phyloP scores from a whole-genome alignment of 1,284 basidiomycete genomes.

The Volvariella volvacea region DNA sequence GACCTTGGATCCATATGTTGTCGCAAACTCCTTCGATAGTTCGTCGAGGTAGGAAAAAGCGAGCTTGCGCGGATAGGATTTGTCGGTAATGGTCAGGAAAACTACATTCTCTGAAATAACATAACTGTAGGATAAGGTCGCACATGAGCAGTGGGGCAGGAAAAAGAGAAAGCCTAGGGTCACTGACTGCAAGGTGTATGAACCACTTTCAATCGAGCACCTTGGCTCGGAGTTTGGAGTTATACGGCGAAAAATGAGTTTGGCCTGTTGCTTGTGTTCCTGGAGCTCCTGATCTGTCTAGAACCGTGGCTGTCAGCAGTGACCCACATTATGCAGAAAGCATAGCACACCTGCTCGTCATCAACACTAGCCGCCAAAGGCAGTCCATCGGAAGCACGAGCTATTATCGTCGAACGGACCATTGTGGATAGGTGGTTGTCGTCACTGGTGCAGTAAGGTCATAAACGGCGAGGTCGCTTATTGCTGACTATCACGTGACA shows the following conservation, averaged over 20 bases:
- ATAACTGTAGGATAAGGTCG: constrained; percentile 57
- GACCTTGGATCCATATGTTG: constrained; percentile 87
- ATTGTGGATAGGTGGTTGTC: constrained; percentile 38
- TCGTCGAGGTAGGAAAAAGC: constrained; percentile 98
- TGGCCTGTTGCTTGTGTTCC: constrained; percentile 98
- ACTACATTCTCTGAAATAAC: constrained; percentile 91
- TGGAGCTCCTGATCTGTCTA: constrained; percentile 90
- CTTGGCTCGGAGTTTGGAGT: constrained; percentile 90
- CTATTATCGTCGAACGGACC: constrained; percentile 90
- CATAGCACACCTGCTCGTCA: constrained; percentile 88
- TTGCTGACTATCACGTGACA: background rate
- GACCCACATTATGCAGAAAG: too few species aligned
- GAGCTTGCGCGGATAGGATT: constrained; percentile 95
- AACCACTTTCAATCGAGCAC: constrained; percentile 95
- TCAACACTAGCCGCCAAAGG: constrained; percentile 93
- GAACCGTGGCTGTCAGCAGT: too few species aligned
- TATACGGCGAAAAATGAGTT: constrained; percentile 92
- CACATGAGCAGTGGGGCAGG: constrained; percentile 5
- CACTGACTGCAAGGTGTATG: constrained; percentile 89
- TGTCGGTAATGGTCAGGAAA: constrained; percentile 93
- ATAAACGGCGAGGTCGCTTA: too few species aligned
- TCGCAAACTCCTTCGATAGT: constrained; percentile 91
- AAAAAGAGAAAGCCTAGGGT: constrained; percentile 4
- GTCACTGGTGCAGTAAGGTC: too few species aligned
- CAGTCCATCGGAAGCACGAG: constrained; percentile 85